These are phyloP conservation scores for Termitomyces sp. DNA, from an alignment of 768 basidiomycete genomes.

Conservation along the genomic window DNA sequence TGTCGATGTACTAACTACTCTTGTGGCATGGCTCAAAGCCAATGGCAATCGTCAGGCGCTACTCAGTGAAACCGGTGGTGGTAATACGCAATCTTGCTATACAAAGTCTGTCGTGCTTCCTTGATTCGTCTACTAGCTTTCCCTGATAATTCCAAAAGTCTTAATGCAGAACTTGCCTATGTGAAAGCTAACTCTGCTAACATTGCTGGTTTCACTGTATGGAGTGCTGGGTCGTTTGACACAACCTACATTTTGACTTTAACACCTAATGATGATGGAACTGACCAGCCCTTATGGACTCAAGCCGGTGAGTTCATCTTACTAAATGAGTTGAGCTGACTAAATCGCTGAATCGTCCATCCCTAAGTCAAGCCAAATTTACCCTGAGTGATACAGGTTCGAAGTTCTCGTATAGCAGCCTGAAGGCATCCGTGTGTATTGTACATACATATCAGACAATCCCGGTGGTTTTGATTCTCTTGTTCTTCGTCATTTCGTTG, in stretches of 20 bases:
- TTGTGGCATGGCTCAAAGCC: conserved; percentile 35
- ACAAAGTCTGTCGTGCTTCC: conserved; percentile 18
- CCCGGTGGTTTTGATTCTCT: background rate
- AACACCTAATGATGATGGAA: conserved; percentile 40
- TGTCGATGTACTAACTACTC: conserved; percentile 33
- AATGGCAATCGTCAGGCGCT: conserved; percentile 27
- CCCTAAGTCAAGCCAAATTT: conserved; percentile 19
- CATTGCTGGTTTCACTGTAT: conserved; percentile 46
- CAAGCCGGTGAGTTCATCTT: conserved; percentile 28
- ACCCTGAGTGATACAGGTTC: conserved; percentile 7
- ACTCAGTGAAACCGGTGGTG: conserved; percentile 48
- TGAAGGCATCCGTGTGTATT: background rate
- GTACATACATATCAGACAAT: background rate
- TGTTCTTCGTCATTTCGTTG: background rate
- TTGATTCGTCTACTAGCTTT: background rate
- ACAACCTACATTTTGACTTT: conserved; percentile 43
- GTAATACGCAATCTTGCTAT: conserved; percentile 41
- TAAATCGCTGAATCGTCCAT: background rate
- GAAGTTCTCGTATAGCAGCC: background rate
- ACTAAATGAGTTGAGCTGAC: background rate
- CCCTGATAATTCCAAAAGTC: conserved; percentile 16
- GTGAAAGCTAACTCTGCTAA: conserved; percentile 36
- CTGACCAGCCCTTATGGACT: conserved; percentile 40
- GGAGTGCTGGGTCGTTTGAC: conserved; percentile 49
- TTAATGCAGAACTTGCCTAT: conserved; percentile 37